phyloP scores from a whole-genome alignment of 441 rosid species.

The Adansonia rubrostipa region DNA sequence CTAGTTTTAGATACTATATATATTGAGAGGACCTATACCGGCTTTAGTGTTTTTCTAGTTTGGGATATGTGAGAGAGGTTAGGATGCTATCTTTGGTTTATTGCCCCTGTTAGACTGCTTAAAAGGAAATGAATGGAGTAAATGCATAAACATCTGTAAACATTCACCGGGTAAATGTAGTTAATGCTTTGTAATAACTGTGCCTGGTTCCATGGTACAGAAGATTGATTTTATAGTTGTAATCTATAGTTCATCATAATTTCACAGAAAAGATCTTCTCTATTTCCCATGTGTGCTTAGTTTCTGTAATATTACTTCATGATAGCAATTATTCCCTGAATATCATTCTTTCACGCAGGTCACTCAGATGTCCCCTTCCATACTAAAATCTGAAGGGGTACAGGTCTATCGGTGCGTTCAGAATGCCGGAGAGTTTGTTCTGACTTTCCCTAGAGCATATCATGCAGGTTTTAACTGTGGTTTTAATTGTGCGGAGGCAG shows the following conservation, averaged over 20 bases:
- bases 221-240: not conserved
- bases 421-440: slow-evolving; percentile 91
- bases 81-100: not conserved
- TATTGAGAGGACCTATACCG: not conserved
- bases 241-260: not conserved
- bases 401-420: slow-evolving; percentile 92
- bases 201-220: not conserved
- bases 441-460: slow-evolving; percentile 98
- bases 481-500: slow-evolving; percentile 99
- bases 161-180: not conserved
- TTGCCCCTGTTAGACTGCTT: not conserved
- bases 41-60: not conserved
- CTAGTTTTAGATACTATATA: not conserved
- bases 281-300: not conserved
- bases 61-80: slow-evolving; percentile 18
- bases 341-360: slow-evolving; percentile 56
- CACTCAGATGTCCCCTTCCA: slow-evolving; percentile 95
- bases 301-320: not conserved
- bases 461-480: slow-evolving; percentile 98
- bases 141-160: not conserved
- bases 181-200: slow-evolving; percentile 1
- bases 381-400: slow-evolving; percentile 84
- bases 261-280: not conserved
- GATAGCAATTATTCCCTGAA: slow-evolving; percentile 19
- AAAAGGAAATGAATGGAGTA: not conserved